Percentiles rank a stretch among this genome's conserved stretches.
Conservation (phyloP, 2,329 filamentous ascomycete species). For the Aspergillus alliaceus region DNA sequence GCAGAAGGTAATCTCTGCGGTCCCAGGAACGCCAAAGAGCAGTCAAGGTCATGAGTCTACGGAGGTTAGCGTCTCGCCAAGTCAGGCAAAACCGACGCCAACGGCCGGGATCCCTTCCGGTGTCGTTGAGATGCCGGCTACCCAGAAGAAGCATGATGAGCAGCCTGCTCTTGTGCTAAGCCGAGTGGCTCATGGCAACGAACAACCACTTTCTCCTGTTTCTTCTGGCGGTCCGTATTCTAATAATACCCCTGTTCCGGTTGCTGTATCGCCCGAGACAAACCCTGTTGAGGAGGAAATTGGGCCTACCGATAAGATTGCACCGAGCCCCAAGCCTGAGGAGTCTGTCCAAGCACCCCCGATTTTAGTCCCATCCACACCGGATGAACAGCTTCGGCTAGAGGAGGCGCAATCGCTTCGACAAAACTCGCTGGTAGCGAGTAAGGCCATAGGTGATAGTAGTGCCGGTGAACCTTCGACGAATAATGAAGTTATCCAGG, state of each 20-base stretch:
- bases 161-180: conserved; percentile 30
- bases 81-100: conserved; percentile 18
- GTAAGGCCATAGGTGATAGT: conserved; percentile 20
- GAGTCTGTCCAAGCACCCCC: conserved; percentile 23
- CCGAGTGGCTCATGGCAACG: conserved; percentile 22
- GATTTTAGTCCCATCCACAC: conserved; percentile 47
- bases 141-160: conserved; percentile 28
- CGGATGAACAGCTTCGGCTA: conserved; percentile 59
- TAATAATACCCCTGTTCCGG: conserved; percentile 68
- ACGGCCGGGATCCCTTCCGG: conserved; percentile 14
- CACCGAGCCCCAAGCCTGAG: conserved; percentile 26
- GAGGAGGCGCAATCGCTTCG: conserved; percentile 53
- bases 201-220: conserved; percentile 50
- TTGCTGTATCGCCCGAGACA: conserved; percentile 70
- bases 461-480: conserved; percentile 13
- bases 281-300: conserved; percentile 66
- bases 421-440: conserved; percentile 22
- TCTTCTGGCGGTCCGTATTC: conserved; percentile 71
- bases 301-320: conserved; percentile 47
- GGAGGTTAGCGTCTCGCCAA: conserved; percentile 20
- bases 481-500: conserved; percentile 29
- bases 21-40: conserved; percentile 24
- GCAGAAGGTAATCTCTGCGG: conserved; percentile 13
- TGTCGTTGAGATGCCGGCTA: conserved; percentile 15
- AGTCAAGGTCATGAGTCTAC: conserved; percentile 23